Conservation (phyloP, 2,329 filamentous ascomycete genomes). For the Septoria petroselini region DNA sequence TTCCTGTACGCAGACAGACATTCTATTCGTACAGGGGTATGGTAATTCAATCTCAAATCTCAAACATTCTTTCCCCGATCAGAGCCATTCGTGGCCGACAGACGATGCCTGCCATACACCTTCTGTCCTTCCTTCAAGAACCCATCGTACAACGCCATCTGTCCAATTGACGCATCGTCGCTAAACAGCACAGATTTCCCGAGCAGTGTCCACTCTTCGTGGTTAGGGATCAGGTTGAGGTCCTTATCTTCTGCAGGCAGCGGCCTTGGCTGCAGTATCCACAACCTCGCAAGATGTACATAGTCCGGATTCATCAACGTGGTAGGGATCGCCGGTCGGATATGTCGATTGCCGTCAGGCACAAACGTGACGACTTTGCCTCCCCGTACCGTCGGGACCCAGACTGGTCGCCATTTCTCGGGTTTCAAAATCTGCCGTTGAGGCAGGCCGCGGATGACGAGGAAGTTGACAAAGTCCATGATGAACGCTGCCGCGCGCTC, state of each 20-base stretch:
- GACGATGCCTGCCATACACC: constrained; percentile 24
- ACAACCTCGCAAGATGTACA: constrained; percentile 36
- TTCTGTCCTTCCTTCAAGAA: constrained; percentile 25
- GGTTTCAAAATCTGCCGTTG: constrained; percentile 31
- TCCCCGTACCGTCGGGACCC: constrained; percentile 25
- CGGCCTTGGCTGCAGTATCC: constrained; percentile 40
- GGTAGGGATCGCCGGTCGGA: constrained; percentile 32
- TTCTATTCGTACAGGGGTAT: too few species aligned
- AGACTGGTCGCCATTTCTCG: constrained; percentile 34
- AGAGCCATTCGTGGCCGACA: constrained; percentile 4
- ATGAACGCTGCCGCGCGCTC: constrained; percentile 34
- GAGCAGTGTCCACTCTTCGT: constrained; percentile 40
- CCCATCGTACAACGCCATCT: constrained; percentile 25
- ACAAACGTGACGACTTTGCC: constrained; percentile 35
- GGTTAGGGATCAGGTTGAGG: constrained; percentile 7
- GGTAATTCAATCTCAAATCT: constrained; percentile 5
- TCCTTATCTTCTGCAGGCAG: constrained; percentile 4
- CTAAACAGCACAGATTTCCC: constrained; percentile 44
- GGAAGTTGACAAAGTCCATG: constrained; percentile 38
- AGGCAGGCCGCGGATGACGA: constrained; percentile 37
- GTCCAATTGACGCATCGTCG: constrained; percentile 34
- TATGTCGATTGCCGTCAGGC: constrained; percentile 25
- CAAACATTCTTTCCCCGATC: constrained; percentile 5
- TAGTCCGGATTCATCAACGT: constrained; percentile 35
- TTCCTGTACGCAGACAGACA: too few species aligned